Base-by-base conservation (phyloP, 2,329 filamentous ascomycete species). In the Rhynchosporium agropyri region DNA sequence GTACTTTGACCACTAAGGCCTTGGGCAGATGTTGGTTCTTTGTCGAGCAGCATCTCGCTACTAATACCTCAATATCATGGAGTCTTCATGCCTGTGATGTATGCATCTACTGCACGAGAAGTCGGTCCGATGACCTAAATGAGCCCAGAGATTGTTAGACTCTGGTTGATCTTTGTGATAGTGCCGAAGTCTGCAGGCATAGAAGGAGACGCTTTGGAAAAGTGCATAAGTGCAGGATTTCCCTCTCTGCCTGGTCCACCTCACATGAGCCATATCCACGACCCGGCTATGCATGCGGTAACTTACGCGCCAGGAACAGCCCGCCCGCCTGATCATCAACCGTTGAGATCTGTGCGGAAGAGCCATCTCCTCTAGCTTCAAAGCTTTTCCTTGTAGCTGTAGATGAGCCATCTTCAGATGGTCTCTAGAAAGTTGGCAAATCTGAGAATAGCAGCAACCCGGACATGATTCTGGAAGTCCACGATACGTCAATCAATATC, bases 301-400 rank as follows among this genome's bases (percentile, higher is more conserved):
- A n/a, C 45, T 5, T 62, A 62, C 62, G 59, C 64, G 64, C 56
- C 56, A 66, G 64, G 59, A 62, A 62, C 61, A 54, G 49, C 54
- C 9, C 6, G 49, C 38, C 60, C 38, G 31, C 33, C 36, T 51
- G n/a, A 40, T 55, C 31, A 61, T 58, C 51, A 50, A 50, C 57
- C 55, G 51, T 63, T 43, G 49, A 61, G 61, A 67, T 59, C 54
- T 58, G 58, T 66, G 63, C 53, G 60, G 45, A 46, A 29, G 46
- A 58, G 42, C 57, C 13, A 54, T 58, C 55, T 57, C 33, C 56
- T 62, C 29, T 58, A 51, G 40, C n/a, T 58, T 45, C 43, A 10
- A 46, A 48, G 43, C 45, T 48, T 20, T 51, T 29, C 51, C 48
- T 20, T 40, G 36, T 36, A 42, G 36, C n/a, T 54, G 4, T 28